A percentile compares a stretch with the other conserved stretches of the same genome.
Evolutionary conservation across 2,329 filamentous ascomycete species (phyloP).

Genomic region (Penicillium sp.): DNA sequence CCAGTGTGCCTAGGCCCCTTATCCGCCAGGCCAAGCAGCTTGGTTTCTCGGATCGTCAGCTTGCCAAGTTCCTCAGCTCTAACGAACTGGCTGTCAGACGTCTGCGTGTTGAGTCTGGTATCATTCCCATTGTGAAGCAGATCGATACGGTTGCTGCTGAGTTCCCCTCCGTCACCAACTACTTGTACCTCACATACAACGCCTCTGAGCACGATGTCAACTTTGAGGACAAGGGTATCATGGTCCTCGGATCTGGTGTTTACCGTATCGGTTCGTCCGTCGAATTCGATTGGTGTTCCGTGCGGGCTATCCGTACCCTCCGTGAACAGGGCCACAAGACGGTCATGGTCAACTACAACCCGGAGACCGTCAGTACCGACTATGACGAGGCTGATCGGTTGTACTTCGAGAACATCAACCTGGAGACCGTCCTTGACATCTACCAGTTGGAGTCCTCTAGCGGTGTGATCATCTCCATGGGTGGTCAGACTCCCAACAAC

Average conservation of each 20-base stretch:
- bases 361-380: conserved; percentile 80
- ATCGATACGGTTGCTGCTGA: conserved; percentile 97
- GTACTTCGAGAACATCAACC: conserved; percentile 91
- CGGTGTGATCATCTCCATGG: conserved; percentile 89
- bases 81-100: conserved; percentile 85
- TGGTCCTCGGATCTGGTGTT: conserved; percentile 92
- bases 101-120: conserved; percentile 72
- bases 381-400: conserved; percentile 89
- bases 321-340: conserved; percentile 80
- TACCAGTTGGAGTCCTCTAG: conserved; percentile 76
- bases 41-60: conserved; percentile 86
- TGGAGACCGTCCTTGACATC: conserved; percentile 86
- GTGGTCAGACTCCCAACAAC: conserved; percentile 95
- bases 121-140: conserved; percentile 87
- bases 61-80: conserved; percentile 87
- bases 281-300: conserved; percentile 98
- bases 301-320: conserved; percentile 83
- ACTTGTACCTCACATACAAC: conserved; percentile 93
- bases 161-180: conserved; percentile 90
- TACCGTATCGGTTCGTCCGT: conserved; percentile 97
- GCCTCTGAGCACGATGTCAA: conserved; percentile 71
- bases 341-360: conserved; percentile 92
- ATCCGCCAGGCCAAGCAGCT: conserved; percentile 82
- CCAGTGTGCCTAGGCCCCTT: conserved; percentile 54
- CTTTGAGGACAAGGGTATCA: conserved; percentile 84